Base-by-base conservation (phyloP, 768 basidiomycete genomes). In the Pleurotus giganteus region DNA sequence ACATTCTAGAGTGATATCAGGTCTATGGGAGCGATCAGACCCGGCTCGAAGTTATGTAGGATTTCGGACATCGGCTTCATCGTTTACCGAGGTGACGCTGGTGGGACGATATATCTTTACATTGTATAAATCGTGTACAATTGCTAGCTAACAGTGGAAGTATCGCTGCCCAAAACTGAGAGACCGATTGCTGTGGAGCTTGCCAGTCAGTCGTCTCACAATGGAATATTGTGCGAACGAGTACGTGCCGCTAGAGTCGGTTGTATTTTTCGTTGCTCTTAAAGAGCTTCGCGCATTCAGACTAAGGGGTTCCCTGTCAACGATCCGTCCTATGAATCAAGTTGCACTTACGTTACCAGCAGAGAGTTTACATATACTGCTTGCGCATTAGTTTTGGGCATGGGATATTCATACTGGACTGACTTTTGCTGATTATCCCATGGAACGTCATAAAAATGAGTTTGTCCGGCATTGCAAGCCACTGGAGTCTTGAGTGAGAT, bases 311-410 rank as follows among this genome's bases (percentile, higher is more conserved):
- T 27, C 12, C 24, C 27, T 9, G 12, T 13, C 7, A 19, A 7
- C 39, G 19, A 19, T 28, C 26, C 15, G 24, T n/a, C 28, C 27
- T n/a, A 19, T 15, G 12, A 27, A 29, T 15, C 9, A 27, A 27
- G 26, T 9, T 31, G 11, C 19, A 32, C 47, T 21, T 28, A 76
- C 52, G 37, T 53, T 15, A 44, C 52, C 11, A 53, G 39, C 13
- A 53, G 26, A 13, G 52, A 53, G 24, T 53, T 53, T 12, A 44
- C 42, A 17, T 53, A 53, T 11, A 53, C 52, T 53, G 4, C 5
- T 11, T 47, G 32, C 15, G 7, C 7, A 34, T 8, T 34, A 15
- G 32, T 1, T 46, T 24, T 46, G 27, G n/a, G 27, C 15, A 24
- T 6, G 15, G 27, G 27, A 17, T 15, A 46, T 17, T 23, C 15